Percentiles rank a stretch among this genome's conserved stretches.
Conservation (phyloP, 2,329 filamentous ascomycete genomes). For the Camillea tinctor region DNA sequence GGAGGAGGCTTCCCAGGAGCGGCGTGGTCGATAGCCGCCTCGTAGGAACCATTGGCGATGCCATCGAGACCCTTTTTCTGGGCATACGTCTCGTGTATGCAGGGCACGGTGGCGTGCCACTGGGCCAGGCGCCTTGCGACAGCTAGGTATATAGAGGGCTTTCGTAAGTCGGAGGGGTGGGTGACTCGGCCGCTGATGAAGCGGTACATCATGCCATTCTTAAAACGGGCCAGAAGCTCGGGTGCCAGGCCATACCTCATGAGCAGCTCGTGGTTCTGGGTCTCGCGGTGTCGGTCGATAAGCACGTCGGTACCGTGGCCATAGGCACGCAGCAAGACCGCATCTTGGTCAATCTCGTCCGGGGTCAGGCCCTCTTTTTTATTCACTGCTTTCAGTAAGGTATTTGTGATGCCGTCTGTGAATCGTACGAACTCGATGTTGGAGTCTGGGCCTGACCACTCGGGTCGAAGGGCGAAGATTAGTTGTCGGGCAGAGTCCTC, state of each 20-base stretch:
- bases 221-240: slow-evolving; percentile 82
- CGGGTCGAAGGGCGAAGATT: slow-evolving; percentile 74
- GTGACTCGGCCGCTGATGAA: slow-evolving; percentile 83
- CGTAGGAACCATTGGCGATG: slow-evolving; percentile 30
- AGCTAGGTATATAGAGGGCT: slow-evolving; percentile 73
- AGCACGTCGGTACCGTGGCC: slow-evolving; percentile 91
- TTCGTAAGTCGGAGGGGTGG: slow-evolving; percentile 74
- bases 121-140: slow-evolving; percentile 83
- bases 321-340: slow-evolving; percentile 88
- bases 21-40: slow-evolving; percentile 47
- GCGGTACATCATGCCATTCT: slow-evolving; percentile 93
- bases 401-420: slow-evolving; percentile 98
- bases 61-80: slow-evolving; percentile 39
- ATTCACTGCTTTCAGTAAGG: slow-evolving; percentile 76
- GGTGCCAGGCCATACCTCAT: slow-evolving; percentile 82
- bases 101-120: slow-evolving; percentile 81
- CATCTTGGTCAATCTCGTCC: slow-evolving; percentile 65
- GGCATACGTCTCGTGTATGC: slow-evolving; percentile 40
- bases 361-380: slow-evolving; percentile 60
- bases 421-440: slow-evolving; percentile 85
- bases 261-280: slow-evolving; percentile 79
- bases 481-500: slow-evolving; percentile 77
- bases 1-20: slow-evolving; percentile 71
- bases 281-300: slow-evolving; percentile 89
- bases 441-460: slow-evolving; percentile 74